These are phyloP conservation scores for Suillus occidentalis DNA, from an alignment of 768 basidiomycete species.

Conservation along the genomic window DNA sequence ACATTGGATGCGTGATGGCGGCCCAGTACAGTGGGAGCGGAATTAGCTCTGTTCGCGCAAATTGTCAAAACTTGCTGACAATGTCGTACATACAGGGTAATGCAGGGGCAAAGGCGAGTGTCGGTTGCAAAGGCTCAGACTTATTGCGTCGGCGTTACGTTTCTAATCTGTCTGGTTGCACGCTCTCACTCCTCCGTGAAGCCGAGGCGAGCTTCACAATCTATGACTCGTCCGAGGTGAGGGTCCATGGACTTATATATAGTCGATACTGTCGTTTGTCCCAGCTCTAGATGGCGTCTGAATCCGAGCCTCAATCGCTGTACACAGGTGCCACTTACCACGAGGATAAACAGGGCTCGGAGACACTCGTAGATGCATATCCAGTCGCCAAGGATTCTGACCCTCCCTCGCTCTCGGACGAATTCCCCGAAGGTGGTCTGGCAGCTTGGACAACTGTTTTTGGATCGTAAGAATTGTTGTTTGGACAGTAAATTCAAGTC, in stretches of 20 bases:
- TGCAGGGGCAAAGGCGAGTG: neutral
- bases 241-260: neutral
- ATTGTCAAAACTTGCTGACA: neutral
- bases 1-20: neutral
- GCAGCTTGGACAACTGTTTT: slow-evolving; percentile 26
- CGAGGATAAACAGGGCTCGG: neutral
- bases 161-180: neutral
- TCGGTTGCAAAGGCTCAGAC: neutral
- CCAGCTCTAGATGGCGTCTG: neutral
- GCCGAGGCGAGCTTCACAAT: neutral
- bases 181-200: neutral
- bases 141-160: neutral
- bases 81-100: neutral
- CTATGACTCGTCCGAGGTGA: neutral
- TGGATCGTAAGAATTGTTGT: slow-evolving; percentile 20
- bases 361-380: neutral
- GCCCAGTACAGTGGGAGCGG: neutral
- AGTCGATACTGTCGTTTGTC: neutral
- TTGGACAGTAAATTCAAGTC: neutral
- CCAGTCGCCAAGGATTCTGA: neutral
- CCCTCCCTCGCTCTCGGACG: neutral
- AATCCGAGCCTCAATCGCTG: neutral
- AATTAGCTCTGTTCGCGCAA: neutral
- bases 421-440: slow-evolving; percentile 30
- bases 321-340: neutral